Evolutionary conservation across 2,329 filamentous ascomycete genomes (phyloP), one percentile per base, ranked within the genome.

Genomic region (Colletotrichum sojae): DNA sequence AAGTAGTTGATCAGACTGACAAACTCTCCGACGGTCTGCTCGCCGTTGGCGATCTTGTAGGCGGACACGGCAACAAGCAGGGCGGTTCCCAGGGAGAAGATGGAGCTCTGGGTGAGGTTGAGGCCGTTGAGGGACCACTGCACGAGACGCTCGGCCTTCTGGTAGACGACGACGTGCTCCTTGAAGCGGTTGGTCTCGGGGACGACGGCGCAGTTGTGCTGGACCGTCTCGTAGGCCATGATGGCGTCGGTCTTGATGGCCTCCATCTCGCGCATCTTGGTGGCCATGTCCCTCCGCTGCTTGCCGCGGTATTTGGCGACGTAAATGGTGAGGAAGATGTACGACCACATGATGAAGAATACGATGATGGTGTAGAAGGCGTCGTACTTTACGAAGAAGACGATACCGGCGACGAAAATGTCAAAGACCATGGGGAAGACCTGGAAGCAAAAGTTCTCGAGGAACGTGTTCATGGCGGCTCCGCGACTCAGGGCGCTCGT

Each of bases 191-290:
- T 81, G 49, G 88, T 89, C 73, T 91, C 89, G 69, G 87, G 85
- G 1, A 79, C 79, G 70, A 90, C 86, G 18, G 89, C 88, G 71
- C 89, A 89, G 78, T 90, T 90, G 75, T 90, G 89, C 72, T 90
- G 89, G 52, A 91, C 89, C 1, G 89, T 90, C 70, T 85, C 84
- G 66, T 84, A 86, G 0, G 83, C 83, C 73, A 85, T 78, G 49
- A 86, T 82, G 3, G 84, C 80, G 72, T 86, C 84, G 1, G 81
- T 85, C 79, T 71, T 69, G 58, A 62, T 67, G 20, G 64, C 68
- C 22, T 86, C 83, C 83, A 85, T 84, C 68, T 86, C 83, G 4
- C 84, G 80, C 4, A 77, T 78, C 69, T 82, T 81, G 6, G 73
- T 77, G 0, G 80, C 78, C 83, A 85, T 85, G 22, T 84, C 80